Base-by-base conservation (phyloP, 345 rosid species). In the Hibiscus tridactylites region DNA sequence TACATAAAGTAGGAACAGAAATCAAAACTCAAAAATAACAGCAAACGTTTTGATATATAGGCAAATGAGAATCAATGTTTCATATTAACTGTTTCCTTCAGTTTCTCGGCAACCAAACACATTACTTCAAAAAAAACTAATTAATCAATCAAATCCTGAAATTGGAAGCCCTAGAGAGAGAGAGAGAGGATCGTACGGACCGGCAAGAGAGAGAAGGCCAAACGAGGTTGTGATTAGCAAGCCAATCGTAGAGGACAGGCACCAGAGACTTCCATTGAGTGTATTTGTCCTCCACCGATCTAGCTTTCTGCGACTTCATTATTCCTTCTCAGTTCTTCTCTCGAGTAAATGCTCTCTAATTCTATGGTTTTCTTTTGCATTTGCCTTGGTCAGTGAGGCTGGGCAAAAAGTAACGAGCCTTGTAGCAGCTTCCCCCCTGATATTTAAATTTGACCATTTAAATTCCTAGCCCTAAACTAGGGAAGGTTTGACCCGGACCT, bases 151-250 rank as follows among this genome's bases (percentile, higher is more conserved):
- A 44, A 44, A 44, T 44, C 13, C 10, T 21, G 42, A 60, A 59
- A 29, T 16, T 6, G 37, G 10, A 68, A 73, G 78, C 76, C 72
- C 68, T 66, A 79, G 50, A 61, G 26, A 71, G 50, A 53, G 50
- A 53, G 58, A 3, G 7, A 6, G 12, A 19, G n/a, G 21, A 15
- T 65, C 37, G 74, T 11, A 46, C 63, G 68, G 59, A 85, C 88
- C 91, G 80, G 80, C 89, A 87, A 66, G 91, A 87, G 31, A 73
- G 87, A 39, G 85, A 84, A 6, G 85, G 87, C 84, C 87, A 84
- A 68, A 79, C 71, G 70, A 81, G 87, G 68, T 81, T 77, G 76
- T 84, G 84, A 16, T 79, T 79, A 54, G 81, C 80, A 26, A 81
- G 75, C 81, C 84, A 81, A 49, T 83, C 87, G 75, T 83, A 83